Evolutionary conservation across 176 grass and related monocot species (phyloP).

Genomic region (Aegilops tauschii): DNA sequence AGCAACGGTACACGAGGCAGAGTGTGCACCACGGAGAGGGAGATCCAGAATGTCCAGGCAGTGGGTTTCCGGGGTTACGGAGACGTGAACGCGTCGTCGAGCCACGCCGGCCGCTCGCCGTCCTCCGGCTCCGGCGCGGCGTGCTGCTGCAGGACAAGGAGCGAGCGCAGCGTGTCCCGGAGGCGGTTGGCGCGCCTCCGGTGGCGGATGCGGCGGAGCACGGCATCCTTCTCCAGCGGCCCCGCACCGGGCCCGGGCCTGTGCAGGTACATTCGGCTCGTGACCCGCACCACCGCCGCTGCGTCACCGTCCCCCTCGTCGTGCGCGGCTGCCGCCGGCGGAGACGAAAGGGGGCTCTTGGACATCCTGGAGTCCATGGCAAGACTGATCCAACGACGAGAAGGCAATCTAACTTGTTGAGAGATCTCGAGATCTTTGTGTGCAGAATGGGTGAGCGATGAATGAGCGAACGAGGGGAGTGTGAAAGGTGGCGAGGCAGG

Average conservation of each 20-base stretch:
- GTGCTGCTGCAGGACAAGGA: slow-evolving; percentile 12
- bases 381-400: no score
- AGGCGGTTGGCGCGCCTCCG: slow-evolving; percentile 57
- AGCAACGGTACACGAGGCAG: not conserved
- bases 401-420: no score
- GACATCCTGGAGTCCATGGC: slow-evolving; percentile 50
- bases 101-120: not conserved
- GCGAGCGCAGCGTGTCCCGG: slow-evolving; percentile 30
- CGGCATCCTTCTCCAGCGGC: slow-evolving; percentile 54
- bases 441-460: not conserved
- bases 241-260: slow-evolving; percentile 3
- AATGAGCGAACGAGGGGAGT: not conserved
- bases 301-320: not conserved
- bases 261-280: slow-evolving; percentile 53
- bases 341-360: slow-evolving; percentile 14
- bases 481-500: not conserved
- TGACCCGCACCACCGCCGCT: slow-evolving; percentile 16
- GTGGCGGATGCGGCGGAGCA: slow-evolving; percentile 78
- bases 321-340: not conserved
- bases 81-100: slow-evolving; percentile 24
- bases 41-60: not conserved
- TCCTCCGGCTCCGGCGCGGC: slow-evolving; percentile 15
- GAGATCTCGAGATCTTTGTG: not conserved
- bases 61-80: slow-evolving; percentile 15
- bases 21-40: not conserved